Conservation (phyloP, 2,329 filamentous ascomycete genomes). For the Thermochaetoides dissita region DNA sequence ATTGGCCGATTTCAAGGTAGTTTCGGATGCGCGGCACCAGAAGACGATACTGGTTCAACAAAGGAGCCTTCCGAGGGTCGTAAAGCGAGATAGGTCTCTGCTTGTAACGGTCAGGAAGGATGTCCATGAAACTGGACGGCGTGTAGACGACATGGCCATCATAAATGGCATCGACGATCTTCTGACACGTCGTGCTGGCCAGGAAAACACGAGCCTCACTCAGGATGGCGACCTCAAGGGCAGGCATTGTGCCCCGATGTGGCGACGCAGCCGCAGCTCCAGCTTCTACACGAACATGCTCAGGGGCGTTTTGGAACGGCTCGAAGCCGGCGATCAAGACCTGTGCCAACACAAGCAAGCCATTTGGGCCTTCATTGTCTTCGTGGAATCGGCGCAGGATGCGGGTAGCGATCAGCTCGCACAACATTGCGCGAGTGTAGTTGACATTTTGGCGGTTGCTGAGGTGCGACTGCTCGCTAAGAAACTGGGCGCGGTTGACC, state of each 20-base stretch:
- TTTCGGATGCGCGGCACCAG: constrained; percentile 70
- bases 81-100: constrained; percentile 69
- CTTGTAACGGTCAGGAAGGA: constrained; percentile 78
- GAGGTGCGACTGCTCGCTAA: constrained; percentile 62
- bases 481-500: constrained; percentile 67
- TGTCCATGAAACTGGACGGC: constrained; percentile 66
- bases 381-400: constrained; percentile 68
- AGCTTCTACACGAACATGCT: constrained; percentile 47
- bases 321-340: constrained; percentile 74
- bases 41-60: constrained; percentile 74
- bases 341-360: constrained; percentile 60
- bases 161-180: constrained; percentile 72
- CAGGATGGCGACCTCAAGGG: constrained; percentile 70
- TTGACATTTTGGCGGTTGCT: constrained; percentile 71
- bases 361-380: constrained; percentile 55
- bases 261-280: constrained; percentile 31
- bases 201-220: constrained; percentile 70
- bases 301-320: constrained; percentile 70
- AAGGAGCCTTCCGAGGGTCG: constrained; percentile 58
- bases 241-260: constrained; percentile 51
- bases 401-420: constrained; percentile 66
- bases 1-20: constrained; percentile 61
- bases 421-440: constrained; percentile 61
- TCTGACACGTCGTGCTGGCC: constrained; percentile 63
- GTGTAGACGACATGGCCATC: constrained; percentile 70